Percentiles rank a stretch among this genome's conserved stretches.
These are phyloP conservation scores for Fusarium kyushuense DNA, from an alignment of 2,329 filamentous ascomycete species.

Conservation along the genomic window DNA sequence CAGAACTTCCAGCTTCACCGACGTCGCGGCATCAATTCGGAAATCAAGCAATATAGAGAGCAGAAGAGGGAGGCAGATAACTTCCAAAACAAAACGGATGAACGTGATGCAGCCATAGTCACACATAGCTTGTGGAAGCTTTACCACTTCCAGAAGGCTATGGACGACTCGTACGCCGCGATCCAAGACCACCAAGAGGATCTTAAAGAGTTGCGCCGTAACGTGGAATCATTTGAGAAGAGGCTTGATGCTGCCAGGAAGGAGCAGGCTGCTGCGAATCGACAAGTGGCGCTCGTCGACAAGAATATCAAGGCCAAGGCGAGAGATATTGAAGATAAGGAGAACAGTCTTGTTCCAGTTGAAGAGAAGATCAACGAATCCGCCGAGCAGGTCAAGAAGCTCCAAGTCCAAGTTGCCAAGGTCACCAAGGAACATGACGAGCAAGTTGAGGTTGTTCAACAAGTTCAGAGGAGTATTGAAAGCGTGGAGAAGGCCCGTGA, in stretches of 20 bases:
- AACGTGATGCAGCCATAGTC: conserved; percentile 90
- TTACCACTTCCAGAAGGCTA: conserved; percentile 92
- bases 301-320: conserved; percentile 87
- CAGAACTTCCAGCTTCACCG: conserved; percentile 89
- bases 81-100: conserved; percentile 89
- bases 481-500: conserved; percentile 90
- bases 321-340: conserved; percentile 85
- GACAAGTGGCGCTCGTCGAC: conserved; percentile 85
- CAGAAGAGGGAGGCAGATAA: conserved; percentile 96
- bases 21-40: conserved; percentile 93
- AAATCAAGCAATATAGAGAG: conserved; percentile 97
- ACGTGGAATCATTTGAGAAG: conserved; percentile 85
- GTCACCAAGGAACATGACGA: conserved; percentile 81
- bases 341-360: conserved; percentile 87
- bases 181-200: conserved; percentile 96
- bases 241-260: conserved; percentile 84
- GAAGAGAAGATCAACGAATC: conserved; percentile 92
- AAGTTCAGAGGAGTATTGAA: conserved; percentile 82
- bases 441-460: conserved; percentile 75
- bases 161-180: conserved; percentile 89
- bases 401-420: conserved; percentile 75
- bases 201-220: conserved; percentile 89
- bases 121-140: conserved; percentile 97
- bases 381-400: conserved; percentile 74
- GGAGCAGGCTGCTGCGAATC: conserved; percentile 81